Base-by-base conservation (phyloP, 2,329 filamentous ascomycete species). In the Colletotrichum sp. region DNA sequence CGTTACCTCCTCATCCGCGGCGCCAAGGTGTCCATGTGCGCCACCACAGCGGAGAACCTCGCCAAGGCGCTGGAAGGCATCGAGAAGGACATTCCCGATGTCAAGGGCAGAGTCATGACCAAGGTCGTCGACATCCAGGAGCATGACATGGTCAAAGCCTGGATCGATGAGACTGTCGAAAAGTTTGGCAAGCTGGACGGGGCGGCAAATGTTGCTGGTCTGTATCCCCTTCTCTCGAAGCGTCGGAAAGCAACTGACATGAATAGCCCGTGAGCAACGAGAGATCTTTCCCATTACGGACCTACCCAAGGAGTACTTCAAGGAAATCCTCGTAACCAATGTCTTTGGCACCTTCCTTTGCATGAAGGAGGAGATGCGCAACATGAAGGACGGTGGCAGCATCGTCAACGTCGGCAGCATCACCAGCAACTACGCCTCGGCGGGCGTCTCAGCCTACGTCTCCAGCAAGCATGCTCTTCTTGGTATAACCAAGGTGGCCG, bases 321-420 rank as follows among this genome's bases (percentile, higher is more conserved):
- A 78, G 26, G 71, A 78, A 21, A 74, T 82, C 71, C 75, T 82
- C 2, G 69, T 80, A 18, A 77, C 80, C 16, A 82, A 82, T 2
- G 79, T 82, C 1, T 76, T 80, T 21, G 80, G 80, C 26, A 78
- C 79, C 4, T 81, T 82, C 30, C 78, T 81, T 76, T 78, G 77
- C 18, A 78, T 82, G 62, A 80, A 80, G n/a, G 80, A 78, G 24
- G 80, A 82, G 55, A 80, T 82, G 79, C 80, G 78, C 59, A 71
- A 80, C 62, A 89, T 90, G 78, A 81, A 81, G 24, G 80, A 82
- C 1, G 82, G 83, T 1, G 87, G 87, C 0, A 88, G 87, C 77
- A 88, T 90, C 30, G 86, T 90, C 72, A 90, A 88, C 79, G 87
- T 86, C 10, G 81, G 86, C 18, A 88, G 86, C 72, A 85, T 88